Evolutionary conservation across 2,329 filamentous ascomycete genomes (phyloP).

Genomic region (Diaporthe sp.): DNA sequence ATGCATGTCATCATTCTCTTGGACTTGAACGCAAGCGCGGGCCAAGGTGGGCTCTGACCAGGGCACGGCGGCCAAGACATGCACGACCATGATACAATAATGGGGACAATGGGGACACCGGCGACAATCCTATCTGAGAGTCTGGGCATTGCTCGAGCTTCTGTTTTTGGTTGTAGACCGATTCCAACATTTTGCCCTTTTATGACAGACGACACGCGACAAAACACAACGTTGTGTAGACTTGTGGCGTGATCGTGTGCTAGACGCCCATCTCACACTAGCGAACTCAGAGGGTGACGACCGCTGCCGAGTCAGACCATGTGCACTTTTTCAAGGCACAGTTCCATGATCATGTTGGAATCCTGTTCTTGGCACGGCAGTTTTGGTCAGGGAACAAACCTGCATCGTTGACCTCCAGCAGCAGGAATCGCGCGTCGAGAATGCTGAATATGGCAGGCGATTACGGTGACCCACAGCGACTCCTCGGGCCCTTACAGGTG

Average conservation of each 20-base stretch:
- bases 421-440: too few relatives aligned
- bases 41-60: not conserved
- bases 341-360: conserved; percentile 6
- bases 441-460: not conserved
- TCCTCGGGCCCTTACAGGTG: not conserved
- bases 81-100: conserved; percentile 3
- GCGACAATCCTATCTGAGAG: not conserved
- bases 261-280: not conserved
- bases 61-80: conserved; percentile 5
- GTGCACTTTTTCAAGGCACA: not conserved
- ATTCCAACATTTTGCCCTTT: not conserved
- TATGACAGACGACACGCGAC: not conserved
- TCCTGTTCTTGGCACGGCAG: conserved; percentile 5
- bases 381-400: not conserved
- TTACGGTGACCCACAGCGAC: not conserved
- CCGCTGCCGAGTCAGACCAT: not conserved
- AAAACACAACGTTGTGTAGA: not conserved
- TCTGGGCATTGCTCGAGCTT: conserved; percentile 19
- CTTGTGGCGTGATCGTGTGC: conserved; percentile 1
- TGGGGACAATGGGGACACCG: not conserved
- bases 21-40: not conserved
- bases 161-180: conserved; percentile 11
- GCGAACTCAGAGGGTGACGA: conserved; percentile 1
- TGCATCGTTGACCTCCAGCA: not conserved
- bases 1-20: conserved; percentile 21